Evolutionary conservation across 192 early-diverging fungal species (phyloP), one percentile per base, ranked within the genome.

Genomic region (Allomyces arbusculus): DNA sequence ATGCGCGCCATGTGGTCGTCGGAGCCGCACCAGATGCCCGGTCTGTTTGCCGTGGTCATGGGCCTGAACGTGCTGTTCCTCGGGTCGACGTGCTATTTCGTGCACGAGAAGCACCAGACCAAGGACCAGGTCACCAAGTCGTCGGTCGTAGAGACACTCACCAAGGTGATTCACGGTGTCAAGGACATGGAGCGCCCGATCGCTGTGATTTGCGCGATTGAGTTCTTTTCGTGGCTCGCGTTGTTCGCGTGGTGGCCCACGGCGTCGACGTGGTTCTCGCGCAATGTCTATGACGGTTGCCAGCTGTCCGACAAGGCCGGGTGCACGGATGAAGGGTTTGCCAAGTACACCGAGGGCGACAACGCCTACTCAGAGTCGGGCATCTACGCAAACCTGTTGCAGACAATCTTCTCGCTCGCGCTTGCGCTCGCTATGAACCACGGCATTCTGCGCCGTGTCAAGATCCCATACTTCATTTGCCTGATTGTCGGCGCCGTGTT

Each of bases 161-260:
- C 28, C 25, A 40, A 55, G 23, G 63, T 50, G 5, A 10, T 68
- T 66, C 43, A 50, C 25, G 58, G 58, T 25, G 26, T 71, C 19
- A 40, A 26, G 44, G 50, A 22, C 22, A 67, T 69, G 61, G 63
- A 64, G 24, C n/a, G 19, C 19, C 69, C 63, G 58, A n/a, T 71
- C 16, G 62, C 62, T 10, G 23, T 62, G 44, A 63, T 71, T 50
- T 69, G 23, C 14, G 67, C 67, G 0, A 23, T 63, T 24, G 45
- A 71, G 44, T 71, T 71, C 67, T 71, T 68, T 24, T 71, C 66
- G 14, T 71, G 70, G 70, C 33, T 44, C 16, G 66, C 66, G 10
- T 50, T 71, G 40, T 71, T 71, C 62, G 20, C 65, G 24, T 71
- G 61, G 61, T 71, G 70, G 70, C 61, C 70, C 11, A 24, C 28